A percentile compares a stretch with the other conserved stretches of the same genome.
Conservation (phyloP, 108 stramenopile species). For the Nitzschia inconspicua region DNA sequence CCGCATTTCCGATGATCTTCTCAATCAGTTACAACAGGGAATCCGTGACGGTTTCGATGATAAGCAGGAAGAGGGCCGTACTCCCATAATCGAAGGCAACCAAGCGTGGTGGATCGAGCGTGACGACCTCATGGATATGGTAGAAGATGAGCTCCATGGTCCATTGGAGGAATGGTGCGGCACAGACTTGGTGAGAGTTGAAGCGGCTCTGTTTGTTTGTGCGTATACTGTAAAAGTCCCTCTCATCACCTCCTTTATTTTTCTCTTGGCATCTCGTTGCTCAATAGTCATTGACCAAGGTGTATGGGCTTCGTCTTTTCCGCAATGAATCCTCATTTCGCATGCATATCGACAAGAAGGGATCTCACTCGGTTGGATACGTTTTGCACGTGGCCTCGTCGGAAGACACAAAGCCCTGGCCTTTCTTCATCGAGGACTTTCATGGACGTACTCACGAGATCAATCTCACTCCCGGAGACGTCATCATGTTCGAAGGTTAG, state of each 20-base stretch:
- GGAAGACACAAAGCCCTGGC: slow-evolving; percentile 42
- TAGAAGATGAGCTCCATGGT: slow-evolving; percentile 6
- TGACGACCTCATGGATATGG: slow-evolving; percentile 17
- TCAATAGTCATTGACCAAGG: slow-evolving; percentile 32
- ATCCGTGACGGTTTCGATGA: background rate
- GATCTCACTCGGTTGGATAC: slow-evolving; percentile 45
- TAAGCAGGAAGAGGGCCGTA: slow-evolving; percentile 9
- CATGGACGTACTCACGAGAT: slow-evolving; percentile 36
- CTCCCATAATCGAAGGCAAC: slow-evolving; percentile 14
- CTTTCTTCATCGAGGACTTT: slow-evolving; percentile 43
- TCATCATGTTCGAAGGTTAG: slow-evolving; percentile 57
- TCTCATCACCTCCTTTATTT: no score
- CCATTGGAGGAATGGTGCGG: slow-evolving; percentile 34
- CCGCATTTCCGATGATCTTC: slow-evolving; percentile 16
- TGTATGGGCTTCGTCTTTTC: slow-evolving; percentile 54
- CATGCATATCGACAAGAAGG: slow-evolving; percentile 58
- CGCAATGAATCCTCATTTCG: slow-evolving; percentile 43
- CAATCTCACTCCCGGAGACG: slow-evolving; percentile 44
- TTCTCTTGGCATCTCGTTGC: no score
- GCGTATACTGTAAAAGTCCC: no score
- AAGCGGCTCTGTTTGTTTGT: no score
- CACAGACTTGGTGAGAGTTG: slow-evolving; percentile 21
- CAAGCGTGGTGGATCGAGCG: slow-evolving; percentile 14
- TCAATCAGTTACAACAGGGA: slow-evolving; percentile 16
- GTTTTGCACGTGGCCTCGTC: slow-evolving; percentile 55